A percentile compares a stretch with the other conserved stretches of the same genome.
phyloP scores from a whole-genome alignment of 1,139 yeast species.

The Scheffersomyces cryptocercus region DNA sequence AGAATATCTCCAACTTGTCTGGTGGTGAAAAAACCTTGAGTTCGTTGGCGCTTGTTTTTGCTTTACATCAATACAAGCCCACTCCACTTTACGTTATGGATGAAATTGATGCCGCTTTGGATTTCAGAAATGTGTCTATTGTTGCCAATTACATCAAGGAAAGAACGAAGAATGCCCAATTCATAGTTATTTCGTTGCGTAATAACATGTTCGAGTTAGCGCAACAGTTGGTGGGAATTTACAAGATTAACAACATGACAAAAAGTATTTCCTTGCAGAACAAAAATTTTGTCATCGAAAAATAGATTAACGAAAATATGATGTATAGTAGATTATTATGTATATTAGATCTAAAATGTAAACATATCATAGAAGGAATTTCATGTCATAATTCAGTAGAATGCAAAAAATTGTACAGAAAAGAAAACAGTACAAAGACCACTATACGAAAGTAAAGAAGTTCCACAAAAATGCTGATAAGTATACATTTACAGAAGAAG shows the following conservation, averaged over 20 bases:
- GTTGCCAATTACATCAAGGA: conserved; percentile 97
- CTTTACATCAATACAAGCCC: conserved; percentile 93
- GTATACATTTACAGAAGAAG: no score
- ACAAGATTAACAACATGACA: conserved; percentile 91
- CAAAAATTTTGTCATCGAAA: conserved; percentile 39
- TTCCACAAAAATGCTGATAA: no score
- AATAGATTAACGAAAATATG: conserved; percentile 2
- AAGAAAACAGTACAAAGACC: no score
- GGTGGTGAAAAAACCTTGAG: conserved; percentile 98
- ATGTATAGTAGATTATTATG: neutral
- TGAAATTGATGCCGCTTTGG: conserved; percentile 98
- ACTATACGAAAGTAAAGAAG: no score
- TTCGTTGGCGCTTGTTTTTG: conserved; percentile 94
- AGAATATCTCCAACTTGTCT: conserved; percentile 87
- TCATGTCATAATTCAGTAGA: no score
- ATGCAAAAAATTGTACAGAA: no score
- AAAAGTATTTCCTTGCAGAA: conserved; percentile 77
- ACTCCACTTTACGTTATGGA: conserved; percentile 99
- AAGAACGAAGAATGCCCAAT: conserved; percentile 94
- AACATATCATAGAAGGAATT: neutral
- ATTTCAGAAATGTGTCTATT: conserved; percentile 93
- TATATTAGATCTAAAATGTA: neutral
- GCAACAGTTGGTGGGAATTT: conserved; percentile 90
- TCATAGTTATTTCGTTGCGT: conserved; percentile 89
- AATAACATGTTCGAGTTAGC: conserved; percentile 98